Evolutionary conservation across 2,329 filamentous ascomycete species (phyloP), one percentile per base, ranked within the genome.

Genomic region (Monosporascus sp.): DNA sequence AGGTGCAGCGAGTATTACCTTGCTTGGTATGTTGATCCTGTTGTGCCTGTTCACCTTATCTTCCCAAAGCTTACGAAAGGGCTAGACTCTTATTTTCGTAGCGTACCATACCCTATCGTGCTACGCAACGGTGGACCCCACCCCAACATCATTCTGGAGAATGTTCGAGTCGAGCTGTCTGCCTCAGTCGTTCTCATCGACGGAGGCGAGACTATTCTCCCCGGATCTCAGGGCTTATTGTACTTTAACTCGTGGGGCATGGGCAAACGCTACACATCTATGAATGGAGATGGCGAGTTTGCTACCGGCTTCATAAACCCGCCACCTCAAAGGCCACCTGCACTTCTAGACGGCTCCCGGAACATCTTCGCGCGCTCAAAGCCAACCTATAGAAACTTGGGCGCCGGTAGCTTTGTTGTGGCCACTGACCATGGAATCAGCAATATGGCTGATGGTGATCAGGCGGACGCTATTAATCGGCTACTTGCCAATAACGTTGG

Each of bases 1-100:
- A 24, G 43, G 43, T 24, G 43, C 43, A 24, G 20, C 17, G 43
- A n/a, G 43, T 22, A 61, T 85, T 4, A 75, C 81, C 52, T 78
- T 85, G 60, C 67, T 69, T 8, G 66, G 66, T 31, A 73, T 26
- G 26, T 26, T 26, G 26, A 26, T 26, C 24, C 26, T 28, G 26
- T 28, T 28, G 8, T 28, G 7, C 26, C 26, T 9, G 2, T 28
- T 28, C 8, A 28, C 2, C 26, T 28, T 3, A 28, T 28, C 2
- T 28, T 28, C 26, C 26, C 26, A 28, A 28, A 9, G 8, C 26
- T 28, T 28, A 28, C 26, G 2, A 74, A 74, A 51, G 79, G 79
- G 26, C 6, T 24, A 46, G 11, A 24, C 26, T 69, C 75, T 24
- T 70, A 70, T 51, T 61, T 70, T 31, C 56, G 63, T 7, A 47